Conservation (phyloP, 2,329 filamentous ascomycete species). For the Colletotrichum sublineola region DNA sequence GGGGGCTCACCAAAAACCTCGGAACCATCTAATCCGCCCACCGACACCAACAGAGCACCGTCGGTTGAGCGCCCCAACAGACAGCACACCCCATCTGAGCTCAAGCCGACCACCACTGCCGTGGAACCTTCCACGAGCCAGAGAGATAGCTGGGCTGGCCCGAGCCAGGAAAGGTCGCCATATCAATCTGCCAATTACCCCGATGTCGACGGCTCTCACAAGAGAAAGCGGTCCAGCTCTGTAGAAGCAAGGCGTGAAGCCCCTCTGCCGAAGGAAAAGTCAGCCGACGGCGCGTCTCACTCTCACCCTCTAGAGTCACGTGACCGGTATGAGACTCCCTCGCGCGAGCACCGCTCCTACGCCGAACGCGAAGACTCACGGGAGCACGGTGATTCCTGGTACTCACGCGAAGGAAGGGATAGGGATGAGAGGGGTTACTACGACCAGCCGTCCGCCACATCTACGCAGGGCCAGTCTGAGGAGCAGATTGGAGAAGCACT, state of each 20-base stretch:
- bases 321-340: conserved; percentile 58
- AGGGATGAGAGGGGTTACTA: conserved; percentile 59
- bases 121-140: conserved; percentile 48
- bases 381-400: conserved; percentile 64
- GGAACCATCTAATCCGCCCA: conserved; percentile 52
- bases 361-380: conserved; percentile 57
- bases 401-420: conserved; percentile 61
- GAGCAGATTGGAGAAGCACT: conserved; percentile 63
- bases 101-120: conserved; percentile 45
- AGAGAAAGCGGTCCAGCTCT: conserved; percentile 79
- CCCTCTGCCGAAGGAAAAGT: conserved; percentile 49
- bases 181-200: conserved; percentile 57
- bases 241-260: conserved; percentile 61
- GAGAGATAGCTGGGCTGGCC: conserved; percentile 58
- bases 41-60: conserved; percentile 49
- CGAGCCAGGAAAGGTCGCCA: conserved; percentile 57
- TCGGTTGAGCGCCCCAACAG: conserved; percentile 51
- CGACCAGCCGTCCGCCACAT: conserved; percentile 61
- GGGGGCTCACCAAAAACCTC: conserved; percentile 61
- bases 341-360: conserved; percentile 59
- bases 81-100: conserved; percentile 42
- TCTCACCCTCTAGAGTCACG: conserved; percentile 54
- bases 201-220: conserved; percentile 66
- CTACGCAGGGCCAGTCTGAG: conserved; percentile 62
- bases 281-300: conserved; percentile 51